phyloP scores from a whole-genome alignment of 352 stramenopile species.

The Globisporangium spinosum region DNA sequence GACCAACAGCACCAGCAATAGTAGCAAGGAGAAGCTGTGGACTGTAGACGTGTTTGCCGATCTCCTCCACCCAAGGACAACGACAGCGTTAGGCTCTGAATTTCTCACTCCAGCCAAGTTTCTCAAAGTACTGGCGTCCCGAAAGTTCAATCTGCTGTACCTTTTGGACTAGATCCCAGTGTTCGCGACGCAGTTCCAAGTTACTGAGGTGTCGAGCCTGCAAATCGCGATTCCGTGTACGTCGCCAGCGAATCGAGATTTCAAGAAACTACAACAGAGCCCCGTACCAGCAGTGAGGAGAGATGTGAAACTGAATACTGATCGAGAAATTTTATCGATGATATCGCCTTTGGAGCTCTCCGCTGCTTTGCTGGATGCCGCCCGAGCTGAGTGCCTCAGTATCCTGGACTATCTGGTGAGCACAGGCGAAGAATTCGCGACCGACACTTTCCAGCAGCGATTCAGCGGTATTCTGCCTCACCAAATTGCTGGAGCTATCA shows the following conservation, averaged over 20 bases:
- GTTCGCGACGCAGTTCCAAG: slow-evolving; percentile 26
- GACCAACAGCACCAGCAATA: not conserved
- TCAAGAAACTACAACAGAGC: not conserved
- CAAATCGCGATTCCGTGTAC: not conserved
- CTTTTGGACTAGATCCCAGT: slow-evolving; percentile 39
- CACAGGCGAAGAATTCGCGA: slow-evolving; percentile 7
- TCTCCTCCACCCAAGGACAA: slow-evolving; percentile 20
- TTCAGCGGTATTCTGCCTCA: not conserved
- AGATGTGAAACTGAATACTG: not conserved
- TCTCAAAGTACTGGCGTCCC: slow-evolving; percentile 21
- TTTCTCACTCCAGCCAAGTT: slow-evolving; percentile 22
- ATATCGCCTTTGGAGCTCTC: slow-evolving; percentile 7
- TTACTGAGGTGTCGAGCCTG: slow-evolving; percentile 6
- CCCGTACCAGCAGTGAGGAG: not conserved
- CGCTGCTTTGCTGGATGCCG: not conserved
- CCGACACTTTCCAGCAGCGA: slow-evolving; percentile 15
- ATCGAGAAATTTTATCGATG: not conserved
- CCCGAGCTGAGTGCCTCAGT: slow-evolving; percentile 9
- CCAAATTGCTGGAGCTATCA: not conserved
- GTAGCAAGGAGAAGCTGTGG: slow-evolving; percentile 4
- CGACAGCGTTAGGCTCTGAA: not conserved
- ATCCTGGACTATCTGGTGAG: slow-evolving; percentile 15
- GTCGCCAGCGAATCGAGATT: slow-evolving; percentile 6
- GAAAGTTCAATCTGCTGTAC: slow-evolving; percentile 16
- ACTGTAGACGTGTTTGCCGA: slow-evolving; percentile 18